Evolutionary conservation across 2,329 filamentous ascomycete species (phyloP).

Genomic region (Sarocladium strictum): DNA sequence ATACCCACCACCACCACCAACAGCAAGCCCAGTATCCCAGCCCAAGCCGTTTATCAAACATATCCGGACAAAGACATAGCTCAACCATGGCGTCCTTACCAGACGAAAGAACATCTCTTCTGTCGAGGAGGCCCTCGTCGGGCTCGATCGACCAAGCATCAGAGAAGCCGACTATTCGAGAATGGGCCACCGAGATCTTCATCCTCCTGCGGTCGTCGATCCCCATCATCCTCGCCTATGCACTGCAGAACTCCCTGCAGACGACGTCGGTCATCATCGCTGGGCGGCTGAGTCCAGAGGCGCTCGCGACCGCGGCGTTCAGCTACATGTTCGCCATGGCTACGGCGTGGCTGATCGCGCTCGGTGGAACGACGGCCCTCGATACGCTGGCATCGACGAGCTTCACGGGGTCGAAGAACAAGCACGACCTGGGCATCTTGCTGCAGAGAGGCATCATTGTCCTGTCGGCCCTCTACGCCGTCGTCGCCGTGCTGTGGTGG

Average conservation of each 20-base stretch:
- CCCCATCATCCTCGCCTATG: constrained; percentile 79
- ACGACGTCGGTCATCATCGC: constrained; percentile 77
- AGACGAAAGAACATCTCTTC: constrained; percentile 3
- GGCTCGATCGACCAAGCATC: neutral
- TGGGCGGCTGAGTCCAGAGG: constrained; percentile 71
- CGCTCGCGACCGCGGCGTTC: constrained; percentile 76
- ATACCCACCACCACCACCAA: neutral
- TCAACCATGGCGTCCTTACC: neutral
- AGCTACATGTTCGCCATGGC: constrained; percentile 94
- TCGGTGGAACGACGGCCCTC: constrained; percentile 79
- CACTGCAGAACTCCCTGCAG: constrained; percentile 79
- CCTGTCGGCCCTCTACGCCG: constrained; percentile 64
- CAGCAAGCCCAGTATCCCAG: neutral
- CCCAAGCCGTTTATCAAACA: neutral
- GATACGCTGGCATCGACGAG: constrained; percentile 79
- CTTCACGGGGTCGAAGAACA: constrained; percentile 76
- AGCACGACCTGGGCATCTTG: constrained; percentile 70
- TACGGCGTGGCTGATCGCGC: constrained; percentile 78
- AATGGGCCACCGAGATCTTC: constrained; percentile 19
- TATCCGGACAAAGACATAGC: no score
- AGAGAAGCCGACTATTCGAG: neutral
- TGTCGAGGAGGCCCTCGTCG: neutral
- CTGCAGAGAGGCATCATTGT: constrained; percentile 72
- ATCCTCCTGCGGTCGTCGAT: constrained; percentile 62
- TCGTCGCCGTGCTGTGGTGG: constrained; percentile 68